Percentiles rank a stretch among this genome's conserved stretches.
Conservation (phyloP, 495 filamentous ascomycete genomes). For the Penicillium silybi region DNA sequence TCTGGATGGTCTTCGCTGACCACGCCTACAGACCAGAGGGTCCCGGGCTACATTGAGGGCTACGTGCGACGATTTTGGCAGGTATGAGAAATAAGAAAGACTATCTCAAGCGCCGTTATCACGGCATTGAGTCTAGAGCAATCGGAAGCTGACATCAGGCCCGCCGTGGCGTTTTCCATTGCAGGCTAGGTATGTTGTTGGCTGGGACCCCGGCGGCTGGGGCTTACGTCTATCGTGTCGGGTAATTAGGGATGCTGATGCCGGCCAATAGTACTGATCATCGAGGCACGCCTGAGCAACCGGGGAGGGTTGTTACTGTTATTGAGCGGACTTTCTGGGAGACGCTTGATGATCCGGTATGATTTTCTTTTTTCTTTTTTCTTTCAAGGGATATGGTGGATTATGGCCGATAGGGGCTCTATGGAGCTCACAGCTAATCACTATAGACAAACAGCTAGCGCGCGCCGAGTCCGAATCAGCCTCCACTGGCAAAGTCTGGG, state of each 20-base stretch:
- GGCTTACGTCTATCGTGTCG: neutral
- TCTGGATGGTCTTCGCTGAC: neutral
- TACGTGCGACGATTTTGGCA: slow-evolving; percentile 99
- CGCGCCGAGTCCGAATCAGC: slow-evolving; percentile 29
- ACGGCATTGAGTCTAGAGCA: slow-evolving; percentile 1
- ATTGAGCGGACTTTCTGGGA: slow-evolving; percentile 81
- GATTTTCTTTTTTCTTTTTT: neutral
- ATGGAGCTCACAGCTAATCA: neutral
- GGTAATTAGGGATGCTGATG: neutral
- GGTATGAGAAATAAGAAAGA: slow-evolving; percentile 33
- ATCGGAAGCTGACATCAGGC: slow-evolving; percentile 8
- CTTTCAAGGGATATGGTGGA: neutral
- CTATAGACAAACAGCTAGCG: slow-evolving; percentile 28
- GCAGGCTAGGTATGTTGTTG: slow-evolving; percentile 33
- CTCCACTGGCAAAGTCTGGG: slow-evolving; percentile 71
- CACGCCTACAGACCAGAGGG: slow-evolving; percentile 59
- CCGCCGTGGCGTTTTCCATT: slow-evolving; percentile 9
- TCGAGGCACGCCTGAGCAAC: slow-evolving; percentile 80
- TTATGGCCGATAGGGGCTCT: neutral
- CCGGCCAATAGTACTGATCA: slow-evolving; percentile 68
- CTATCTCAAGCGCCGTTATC: neutral
- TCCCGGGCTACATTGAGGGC: slow-evolving; percentile 88
- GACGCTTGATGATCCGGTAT: slow-evolving; percentile 61
- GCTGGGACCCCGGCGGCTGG: neutral
- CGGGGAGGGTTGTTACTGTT: slow-evolving; percentile 90